phyloP scores from a whole-genome alignment of 1,284 basidiomycete species.

The Cutaneotrichosporon cutaneum region DNA sequence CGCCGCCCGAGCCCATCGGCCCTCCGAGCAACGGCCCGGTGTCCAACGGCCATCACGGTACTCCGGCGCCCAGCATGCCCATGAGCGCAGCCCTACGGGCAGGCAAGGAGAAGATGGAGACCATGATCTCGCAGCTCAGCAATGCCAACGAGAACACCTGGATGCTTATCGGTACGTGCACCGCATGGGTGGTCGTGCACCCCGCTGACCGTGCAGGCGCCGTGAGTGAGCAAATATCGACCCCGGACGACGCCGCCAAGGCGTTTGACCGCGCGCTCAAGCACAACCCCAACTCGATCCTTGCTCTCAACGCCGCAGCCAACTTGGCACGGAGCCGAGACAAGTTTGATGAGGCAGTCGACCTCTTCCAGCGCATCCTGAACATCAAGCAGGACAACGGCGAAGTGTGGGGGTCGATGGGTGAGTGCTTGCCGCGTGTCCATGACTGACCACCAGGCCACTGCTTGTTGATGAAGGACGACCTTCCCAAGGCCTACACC shows the following conservation, averaged over 20 bases:
- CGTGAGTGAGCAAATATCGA: slow-evolving; percentile 85
- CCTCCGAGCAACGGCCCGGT: slow-evolving; percentile 22
- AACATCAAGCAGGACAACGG: slow-evolving; percentile 86
- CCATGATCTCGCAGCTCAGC: slow-evolving; percentile 56
- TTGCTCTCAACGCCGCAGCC: slow-evolving; percentile 85
- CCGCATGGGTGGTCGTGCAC: background rate
- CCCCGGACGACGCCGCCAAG: slow-evolving; percentile 80
- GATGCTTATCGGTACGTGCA: slow-evolving; percentile 74
- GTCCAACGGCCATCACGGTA: slow-evolving; percentile 34
- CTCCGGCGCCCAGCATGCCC: slow-evolving; percentile 2
- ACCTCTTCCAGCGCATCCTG: slow-evolving; percentile 89
- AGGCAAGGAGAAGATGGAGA: slow-evolving; percentile 44
- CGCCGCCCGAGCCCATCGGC: slow-evolving; percentile 23
- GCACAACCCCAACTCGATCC: slow-evolving; percentile 83
- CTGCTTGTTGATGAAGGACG: slow-evolving; percentile 99
- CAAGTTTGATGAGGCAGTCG: slow-evolving; percentile 67
- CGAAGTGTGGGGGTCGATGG: slow-evolving; percentile 90
- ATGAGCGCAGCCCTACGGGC: slow-evolving; percentile 30
- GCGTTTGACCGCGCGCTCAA: slow-evolving; percentile 89
- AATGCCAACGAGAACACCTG: slow-evolving; percentile 87
- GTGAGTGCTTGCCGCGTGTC: slow-evolving; percentile 53
- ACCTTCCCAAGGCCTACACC: slow-evolving; percentile 96
- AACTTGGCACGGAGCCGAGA: slow-evolving; percentile 59
- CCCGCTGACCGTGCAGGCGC: slow-evolving; percentile 59
- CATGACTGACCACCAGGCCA: slow-evolving; percentile 58